Conservation (phyloP, 345 rosid species). For the Euphorbia pulcherrima region DNA sequence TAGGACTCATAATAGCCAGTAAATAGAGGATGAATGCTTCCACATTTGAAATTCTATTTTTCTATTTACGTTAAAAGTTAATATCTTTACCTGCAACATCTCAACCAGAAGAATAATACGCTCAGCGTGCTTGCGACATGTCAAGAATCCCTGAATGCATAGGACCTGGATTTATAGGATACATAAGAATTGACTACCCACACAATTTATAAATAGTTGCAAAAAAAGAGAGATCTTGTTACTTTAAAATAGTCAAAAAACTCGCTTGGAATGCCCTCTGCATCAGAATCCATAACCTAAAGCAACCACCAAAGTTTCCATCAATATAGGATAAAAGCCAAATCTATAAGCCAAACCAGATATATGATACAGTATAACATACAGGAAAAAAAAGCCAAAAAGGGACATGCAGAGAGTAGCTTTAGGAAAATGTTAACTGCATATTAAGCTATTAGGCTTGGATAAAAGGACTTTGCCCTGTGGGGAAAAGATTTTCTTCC, state of each 20-base stretch:
- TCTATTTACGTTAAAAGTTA: conserved; percentile 7
- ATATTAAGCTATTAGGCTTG: not conserved
- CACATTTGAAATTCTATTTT: too few relatives aligned
- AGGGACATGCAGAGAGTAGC: not conserved
- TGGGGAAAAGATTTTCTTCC: not conserved
- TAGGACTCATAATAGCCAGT: not conserved
- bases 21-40: not conserved
- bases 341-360: conserved; percentile 12
- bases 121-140: conserved; percentile 96
- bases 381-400: not conserved
- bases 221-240: conserved; percentile 19
- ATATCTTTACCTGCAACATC: conserved; percentile 83
- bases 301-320: conserved; percentile 1
- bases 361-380: not conserved
- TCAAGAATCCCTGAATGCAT: conserved; percentile 97
- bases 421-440: not conserved
- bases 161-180: conserved; percentile 53
- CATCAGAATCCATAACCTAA: conserved; percentile 99
- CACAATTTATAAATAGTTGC: not conserved
- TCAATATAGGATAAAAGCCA: conserved; percentile 3
- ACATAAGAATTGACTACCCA: not conserved
- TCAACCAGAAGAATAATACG: conserved; percentile 93
- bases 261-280: conserved; percentile 98
- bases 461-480: not conserved
- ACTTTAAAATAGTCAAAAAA: conserved; percentile 99